Evolutionary conservation across 1,284 basidiomycete genomes (phyloP).

Genomic region (Sanguinoderma infundibulare): DNA sequence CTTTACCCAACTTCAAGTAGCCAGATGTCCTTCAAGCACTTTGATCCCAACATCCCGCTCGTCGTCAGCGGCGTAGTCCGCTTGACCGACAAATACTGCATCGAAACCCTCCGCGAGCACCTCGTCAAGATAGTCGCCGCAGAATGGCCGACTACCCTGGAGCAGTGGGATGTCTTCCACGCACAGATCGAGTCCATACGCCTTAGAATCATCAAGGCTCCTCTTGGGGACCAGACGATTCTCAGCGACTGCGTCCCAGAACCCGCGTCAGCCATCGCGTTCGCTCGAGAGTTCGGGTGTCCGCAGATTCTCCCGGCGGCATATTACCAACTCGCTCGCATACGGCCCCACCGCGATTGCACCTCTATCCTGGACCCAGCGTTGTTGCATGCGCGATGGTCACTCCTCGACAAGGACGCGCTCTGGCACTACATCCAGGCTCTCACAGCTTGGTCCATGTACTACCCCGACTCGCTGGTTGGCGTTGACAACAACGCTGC

Average conservation of each 20-base stretch:
- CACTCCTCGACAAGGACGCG: too few relatives aligned
- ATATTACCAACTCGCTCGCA: background rate
- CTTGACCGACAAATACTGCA: background rate
- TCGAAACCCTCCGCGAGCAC: background rate
- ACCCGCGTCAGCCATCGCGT: background rate
- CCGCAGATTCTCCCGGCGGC: background rate
- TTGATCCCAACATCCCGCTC: background rate
- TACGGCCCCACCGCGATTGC: too few relatives aligned
- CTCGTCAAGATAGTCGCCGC: background rate
- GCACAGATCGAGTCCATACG: too few relatives aligned
- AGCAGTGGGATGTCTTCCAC: background rate
- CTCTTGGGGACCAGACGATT: too few relatives aligned
- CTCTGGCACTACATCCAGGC: too few relatives aligned
- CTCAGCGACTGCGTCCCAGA: background rate
- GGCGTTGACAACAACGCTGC: too few relatives aligned
- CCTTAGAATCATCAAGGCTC: too few relatives aligned
- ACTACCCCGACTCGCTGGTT: too few relatives aligned
- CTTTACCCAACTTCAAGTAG: background rate
- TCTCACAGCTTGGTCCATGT: too few relatives aligned
- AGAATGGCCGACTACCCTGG: background rate
- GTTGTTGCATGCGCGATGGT: too few relatives aligned
- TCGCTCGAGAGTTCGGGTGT: background rate
- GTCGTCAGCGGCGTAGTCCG: background rate
- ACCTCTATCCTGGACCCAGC: too few relatives aligned
- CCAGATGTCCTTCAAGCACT: background rate